Evolutionary conservation across 75 land plant genomes (phyloP), one percentile per base, ranked within the genome.

Genomic region (Selaginella tamariscina): DNA sequence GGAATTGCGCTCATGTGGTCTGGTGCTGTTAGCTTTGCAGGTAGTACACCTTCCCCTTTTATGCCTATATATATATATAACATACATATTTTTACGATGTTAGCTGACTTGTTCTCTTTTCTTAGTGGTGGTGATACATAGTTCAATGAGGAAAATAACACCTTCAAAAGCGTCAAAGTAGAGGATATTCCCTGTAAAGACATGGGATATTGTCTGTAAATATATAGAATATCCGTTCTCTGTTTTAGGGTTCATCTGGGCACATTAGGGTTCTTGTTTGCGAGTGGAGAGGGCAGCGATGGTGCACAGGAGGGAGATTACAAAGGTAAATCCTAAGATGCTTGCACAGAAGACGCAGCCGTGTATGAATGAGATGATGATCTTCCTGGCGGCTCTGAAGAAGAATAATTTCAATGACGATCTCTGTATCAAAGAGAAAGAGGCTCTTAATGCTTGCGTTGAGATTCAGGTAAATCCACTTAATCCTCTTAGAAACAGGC

Each of bases 1-100:
- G 88, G 84, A n/a, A 54, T 82, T 28, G 84, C 91, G 32, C 71
- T 89, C 56, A 76, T 76, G 32, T 89, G 79, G 73, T 82, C 91
- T 5, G 75, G 82, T 27, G 67, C 72, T 68, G 33, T 85, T 64
- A 79, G 88, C 67, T 84, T 87, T 75, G 67, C 77, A 82, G 90
- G 95, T 89, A 1, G 2, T 27, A 68, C 54, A 21, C 33, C 56
- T 67, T 22, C 67, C 31, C 55, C 68, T 56, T 29, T 63, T 62
- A 31, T 70, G 33, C 55, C 62, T n/a, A 24, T n/a, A n/a, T n/a
- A n/a, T n/a, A 30, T 56, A 2, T 13, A 23, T 55, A 23, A 29
- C 24, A 18, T 2, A 22, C 22, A n/a, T 33, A 31, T 15, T 13
- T 28, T 5, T 56, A 24, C 22, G 29, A 27, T 1, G 27, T 56